phyloP scores from a whole-genome alignment of 2,329 filamentous ascomycete species.

The Colletotrichum graminicola region DNA sequence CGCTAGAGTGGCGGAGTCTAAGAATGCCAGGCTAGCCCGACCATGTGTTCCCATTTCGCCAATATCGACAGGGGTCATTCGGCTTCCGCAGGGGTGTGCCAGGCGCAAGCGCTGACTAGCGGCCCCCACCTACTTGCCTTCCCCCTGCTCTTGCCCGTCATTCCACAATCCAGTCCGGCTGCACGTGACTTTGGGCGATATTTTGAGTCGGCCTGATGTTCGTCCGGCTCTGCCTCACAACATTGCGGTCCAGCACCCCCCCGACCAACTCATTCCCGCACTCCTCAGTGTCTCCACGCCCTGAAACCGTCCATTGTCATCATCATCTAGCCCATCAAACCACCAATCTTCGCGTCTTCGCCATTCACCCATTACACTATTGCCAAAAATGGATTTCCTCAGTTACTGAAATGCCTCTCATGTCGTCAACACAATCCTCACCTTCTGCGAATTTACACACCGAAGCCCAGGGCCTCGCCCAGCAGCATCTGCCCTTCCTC shows the following conservation, averaged over 20 bases:
- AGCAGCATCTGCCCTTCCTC: slow-evolving; percentile 12
- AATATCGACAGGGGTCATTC: background rate
- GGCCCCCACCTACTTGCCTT: background rate
- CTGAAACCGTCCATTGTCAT: slow-evolving; percentile 40
- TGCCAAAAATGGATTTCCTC: slow-evolving; percentile 24
- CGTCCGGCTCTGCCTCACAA: slow-evolving; percentile 37
- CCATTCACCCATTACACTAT: background rate
- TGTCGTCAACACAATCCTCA: slow-evolving; percentile 17
- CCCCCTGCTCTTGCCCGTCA: slow-evolving; percentile 29
- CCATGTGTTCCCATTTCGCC: slow-evolving; percentile 36
- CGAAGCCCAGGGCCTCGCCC: slow-evolving; percentile 37
- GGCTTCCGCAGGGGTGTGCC: background rate
- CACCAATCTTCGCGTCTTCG: slow-evolving; percentile 11
- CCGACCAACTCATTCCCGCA: slow-evolving; percentile 39
- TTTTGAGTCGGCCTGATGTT: slow-evolving; percentile 39
- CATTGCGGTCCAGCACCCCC: slow-evolving; percentile 40
- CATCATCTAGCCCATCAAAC: slow-evolving; percentile 32
- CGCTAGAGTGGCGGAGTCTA: slow-evolving; percentile 37
- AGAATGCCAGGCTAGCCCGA: slow-evolving; percentile 13
- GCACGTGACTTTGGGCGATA: slow-evolving; percentile 38
- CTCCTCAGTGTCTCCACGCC: slow-evolving; percentile 41
- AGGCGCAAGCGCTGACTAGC: slow-evolving; percentile 24
- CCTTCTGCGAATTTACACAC: background rate
- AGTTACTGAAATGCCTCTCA: slow-evolving; percentile 28
- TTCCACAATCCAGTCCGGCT: slow-evolving; percentile 14